These are phyloP conservation scores for Psidium guajava DNA, from an alignment of 345 rosid species.

Conservation along the genomic window DNA sequence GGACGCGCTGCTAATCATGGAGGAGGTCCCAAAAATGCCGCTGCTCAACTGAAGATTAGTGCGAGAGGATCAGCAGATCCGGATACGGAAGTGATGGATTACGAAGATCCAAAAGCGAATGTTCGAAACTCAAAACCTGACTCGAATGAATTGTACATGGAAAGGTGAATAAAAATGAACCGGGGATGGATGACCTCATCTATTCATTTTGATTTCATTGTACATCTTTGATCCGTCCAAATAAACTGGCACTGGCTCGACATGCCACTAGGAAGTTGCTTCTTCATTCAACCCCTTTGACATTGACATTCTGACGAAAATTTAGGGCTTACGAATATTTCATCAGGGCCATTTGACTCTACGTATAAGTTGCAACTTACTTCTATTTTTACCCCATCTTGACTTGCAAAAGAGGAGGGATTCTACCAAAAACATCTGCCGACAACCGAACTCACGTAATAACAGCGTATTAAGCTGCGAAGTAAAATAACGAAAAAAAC, in stretches of 20 bases:
- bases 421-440: neutral
- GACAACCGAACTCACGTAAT: neutral
- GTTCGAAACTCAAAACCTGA: neutral
- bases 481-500: neutral
- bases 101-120: slow-evolving; percentile 34
- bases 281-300: too few relatives aligned
- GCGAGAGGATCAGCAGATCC: slow-evolving; percentile 19
- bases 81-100: slow-evolving; percentile 32
- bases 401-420: neutral
- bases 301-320: neutral
- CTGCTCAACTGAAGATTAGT: slow-evolving; percentile 7
- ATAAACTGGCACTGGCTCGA: neutral
- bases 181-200: neutral
- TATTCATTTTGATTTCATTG: neutral
- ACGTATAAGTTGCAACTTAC: neutral
- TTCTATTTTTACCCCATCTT: neutral
- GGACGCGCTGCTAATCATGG: neutral
- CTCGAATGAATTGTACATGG: neutral
- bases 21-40: neutral
- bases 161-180: neutral
- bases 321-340: neutral
- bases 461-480: neutral
- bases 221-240: neutral
- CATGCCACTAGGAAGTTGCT: neutral
- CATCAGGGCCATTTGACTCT: neutral